phyloP scores from a whole-genome alignment of 352 stramenopile genomes.

The Plasmopara muralis region DNA sequence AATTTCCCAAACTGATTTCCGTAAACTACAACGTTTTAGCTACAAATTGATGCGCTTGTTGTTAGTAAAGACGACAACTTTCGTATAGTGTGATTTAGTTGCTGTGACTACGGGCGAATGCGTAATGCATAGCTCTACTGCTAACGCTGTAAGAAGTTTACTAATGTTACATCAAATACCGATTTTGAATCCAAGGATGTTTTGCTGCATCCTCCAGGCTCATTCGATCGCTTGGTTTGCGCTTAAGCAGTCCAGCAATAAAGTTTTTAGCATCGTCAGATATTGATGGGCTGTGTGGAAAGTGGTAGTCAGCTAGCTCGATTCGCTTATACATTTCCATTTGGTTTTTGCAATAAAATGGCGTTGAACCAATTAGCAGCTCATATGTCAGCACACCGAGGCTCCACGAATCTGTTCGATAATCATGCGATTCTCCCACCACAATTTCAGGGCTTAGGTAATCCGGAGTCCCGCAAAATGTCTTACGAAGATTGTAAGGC shows the following conservation, averaged over 20 bases:
- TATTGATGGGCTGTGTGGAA: slow-evolving; percentile 39
- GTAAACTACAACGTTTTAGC: slow-evolving; percentile 17
- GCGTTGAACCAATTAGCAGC: slow-evolving; percentile 63
- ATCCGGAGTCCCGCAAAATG: slow-evolving; percentile 81
- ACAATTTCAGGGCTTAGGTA: slow-evolving; percentile 85
- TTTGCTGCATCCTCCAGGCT: slow-evolving; percentile 41
- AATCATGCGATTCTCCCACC: slow-evolving; percentile 53
- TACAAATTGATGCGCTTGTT: slow-evolving; percentile 63
- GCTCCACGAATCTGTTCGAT: slow-evolving; percentile 72
- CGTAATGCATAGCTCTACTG: slow-evolving; percentile 1
- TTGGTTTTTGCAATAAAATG: slow-evolving; percentile 77
- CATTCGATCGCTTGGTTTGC: slow-evolving; percentile 52
- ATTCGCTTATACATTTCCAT: slow-evolving; percentile 82
- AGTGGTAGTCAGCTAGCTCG: slow-evolving; percentile 48
- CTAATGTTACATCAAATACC: slow-evolving; percentile 11
- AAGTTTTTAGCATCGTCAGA: slow-evolving; percentile 57
- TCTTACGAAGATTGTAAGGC: slow-evolving; percentile 49
- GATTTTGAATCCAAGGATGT: slow-evolving; percentile 59
- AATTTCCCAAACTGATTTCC: slow-evolving; percentile 2
- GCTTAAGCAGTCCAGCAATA: slow-evolving; percentile 50
- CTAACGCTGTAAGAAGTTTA: no score
- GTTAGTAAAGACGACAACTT: slow-evolving; percentile 53
- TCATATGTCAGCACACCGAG: slow-evolving; percentile 81
- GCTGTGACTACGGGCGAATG: neutral
- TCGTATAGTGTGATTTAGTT: slow-evolving; percentile 32